phyloP scores from a whole-genome alignment of 140 eudicot species.

The Bidens hawaiensis region DNA sequence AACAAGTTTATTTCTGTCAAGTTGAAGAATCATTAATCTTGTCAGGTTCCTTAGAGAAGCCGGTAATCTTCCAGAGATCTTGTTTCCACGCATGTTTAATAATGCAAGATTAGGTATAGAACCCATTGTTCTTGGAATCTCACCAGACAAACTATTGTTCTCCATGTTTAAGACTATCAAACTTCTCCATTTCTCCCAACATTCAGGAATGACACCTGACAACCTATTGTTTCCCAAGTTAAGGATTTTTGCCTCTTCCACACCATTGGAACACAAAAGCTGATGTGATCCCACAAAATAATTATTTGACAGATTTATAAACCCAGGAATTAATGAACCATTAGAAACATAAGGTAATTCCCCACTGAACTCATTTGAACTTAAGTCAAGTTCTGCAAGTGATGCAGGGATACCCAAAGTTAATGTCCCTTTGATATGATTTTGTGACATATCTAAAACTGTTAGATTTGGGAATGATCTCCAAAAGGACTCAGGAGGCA shows the following conservation, averaged over 20 bases:
- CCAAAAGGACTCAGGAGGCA: too few relatives aligned
- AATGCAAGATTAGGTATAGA: conserved; percentile 8
- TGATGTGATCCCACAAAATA: too few relatives aligned
- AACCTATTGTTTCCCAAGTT: conserved; percentile 31
- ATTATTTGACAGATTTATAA: too few relatives aligned
- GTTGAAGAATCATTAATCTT: conserved; percentile 15
- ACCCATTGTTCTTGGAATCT: too few relatives aligned
- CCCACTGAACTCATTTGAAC: conserved; percentile 33
- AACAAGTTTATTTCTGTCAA: conserved; percentile 23
- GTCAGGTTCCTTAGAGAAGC: conserved; percentile 21
- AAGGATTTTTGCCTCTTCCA: conserved; percentile 7
- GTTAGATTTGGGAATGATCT: too few relatives aligned
- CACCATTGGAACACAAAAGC: conserved; percentile 21
- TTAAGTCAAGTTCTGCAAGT: conserved; percentile 23
- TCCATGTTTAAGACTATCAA: conserved; percentile 21
- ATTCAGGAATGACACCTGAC: conserved; percentile 40
- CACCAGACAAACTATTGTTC: conserved; percentile 27
- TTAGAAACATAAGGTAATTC: too few relatives aligned
- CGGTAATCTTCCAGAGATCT: conserved; percentile 29
- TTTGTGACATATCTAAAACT: too few relatives aligned
- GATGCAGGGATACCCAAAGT: background rate
- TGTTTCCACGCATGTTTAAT: conserved; percentile 29
- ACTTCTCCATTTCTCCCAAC: conserved; percentile 25
- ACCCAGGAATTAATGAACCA: too few relatives aligned
- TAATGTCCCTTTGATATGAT: background rate